phyloP scores from a whole-genome alignment of 495 filamentous ascomycete species.

The Daldinia childiae region DNA sequence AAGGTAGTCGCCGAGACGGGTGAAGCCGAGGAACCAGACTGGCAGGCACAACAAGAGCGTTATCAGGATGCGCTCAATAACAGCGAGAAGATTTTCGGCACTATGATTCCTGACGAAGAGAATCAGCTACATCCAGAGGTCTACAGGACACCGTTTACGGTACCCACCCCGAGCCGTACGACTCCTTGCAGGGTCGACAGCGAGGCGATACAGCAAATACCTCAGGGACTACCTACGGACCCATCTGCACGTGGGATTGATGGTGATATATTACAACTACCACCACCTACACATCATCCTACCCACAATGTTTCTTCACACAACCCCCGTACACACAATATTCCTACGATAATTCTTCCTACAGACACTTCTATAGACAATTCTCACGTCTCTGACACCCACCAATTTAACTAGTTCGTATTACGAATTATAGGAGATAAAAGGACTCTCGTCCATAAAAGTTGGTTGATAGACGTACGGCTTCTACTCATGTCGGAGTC shows the following conservation, averaged over 20 bases:
- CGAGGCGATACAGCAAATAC: neutral
- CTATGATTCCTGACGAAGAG: slow-evolving; percentile 34
- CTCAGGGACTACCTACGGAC: neutral
- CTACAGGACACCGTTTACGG: slow-evolving; percentile 38
- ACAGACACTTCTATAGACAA: neutral
- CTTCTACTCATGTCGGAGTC: neutral
- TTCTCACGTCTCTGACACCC: neutral
- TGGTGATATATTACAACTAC: slow-evolving; percentile 7
- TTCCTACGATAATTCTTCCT: too few species aligned
- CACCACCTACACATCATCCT: neutral
- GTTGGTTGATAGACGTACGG: neutral
- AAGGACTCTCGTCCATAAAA: neutral
- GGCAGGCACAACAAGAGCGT: slow-evolving; percentile 16
- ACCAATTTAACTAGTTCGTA: neutral
- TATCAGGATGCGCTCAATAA: slow-evolving; percentile 32
- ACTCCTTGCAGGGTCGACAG: neutral
- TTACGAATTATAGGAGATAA: neutral
- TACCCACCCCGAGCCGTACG: slow-evolving; percentile 1
- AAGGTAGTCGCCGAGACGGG: slow-evolving; percentile 45
- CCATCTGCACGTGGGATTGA: neutral
- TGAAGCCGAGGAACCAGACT: slow-evolving; percentile 37
- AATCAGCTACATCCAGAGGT: slow-evolving; percentile 33
- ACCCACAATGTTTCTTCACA: neutral
- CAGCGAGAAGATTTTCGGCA: slow-evolving; percentile 34
- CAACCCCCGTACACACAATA: neutral